These are phyloP conservation scores for Hirsutella thompsonii DNA, from an alignment of 2,329 filamentous ascomycete genomes.

Conservation along the genomic window DNA sequence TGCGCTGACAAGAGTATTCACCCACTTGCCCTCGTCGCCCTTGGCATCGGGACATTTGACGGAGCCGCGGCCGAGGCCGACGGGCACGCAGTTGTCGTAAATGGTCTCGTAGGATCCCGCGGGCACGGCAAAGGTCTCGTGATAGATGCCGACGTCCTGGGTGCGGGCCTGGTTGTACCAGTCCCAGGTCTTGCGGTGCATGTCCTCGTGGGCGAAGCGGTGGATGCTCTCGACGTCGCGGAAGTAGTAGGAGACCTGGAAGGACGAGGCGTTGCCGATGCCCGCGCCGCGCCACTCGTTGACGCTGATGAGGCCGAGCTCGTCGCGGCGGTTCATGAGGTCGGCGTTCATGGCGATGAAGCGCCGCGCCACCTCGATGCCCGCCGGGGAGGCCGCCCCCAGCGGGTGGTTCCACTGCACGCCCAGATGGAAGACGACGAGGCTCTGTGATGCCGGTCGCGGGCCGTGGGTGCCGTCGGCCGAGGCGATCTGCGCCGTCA, in stretches of 20 bases:
- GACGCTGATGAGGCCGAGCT: constrained; percentile 33
- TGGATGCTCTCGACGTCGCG: constrained; percentile 32
- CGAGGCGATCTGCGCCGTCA: constrained; percentile 19
- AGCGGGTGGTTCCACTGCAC: constrained; percentile 34
- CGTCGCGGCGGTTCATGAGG: constrained; percentile 21
- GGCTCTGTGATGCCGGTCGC: constrained; percentile 12
- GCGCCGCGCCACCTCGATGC: constrained; percentile 20
- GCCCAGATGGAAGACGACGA: constrained; percentile 32
- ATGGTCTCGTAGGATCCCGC: constrained; percentile 35
- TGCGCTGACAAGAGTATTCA: constrained; percentile 19
- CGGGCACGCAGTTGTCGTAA: constrained; percentile 30
- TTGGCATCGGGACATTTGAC: constrained; percentile 10
- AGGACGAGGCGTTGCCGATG: constrained; percentile 24
- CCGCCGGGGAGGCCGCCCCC: constrained; percentile 32
- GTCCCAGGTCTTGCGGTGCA: constrained; percentile 36
- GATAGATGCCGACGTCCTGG: constrained; percentile 34
- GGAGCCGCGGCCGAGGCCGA: constrained; percentile 18
- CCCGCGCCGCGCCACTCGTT: constrained; percentile 26
- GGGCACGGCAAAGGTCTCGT: constrained; percentile 38
- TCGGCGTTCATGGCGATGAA: constrained; percentile 25
- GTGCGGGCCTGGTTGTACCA: constrained; percentile 29
- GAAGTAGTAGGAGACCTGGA: constrained; percentile 38
- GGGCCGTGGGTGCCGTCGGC: constrained; percentile 13
- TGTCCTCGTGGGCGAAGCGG: constrained; percentile 33
- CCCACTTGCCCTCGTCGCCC: constrained; percentile 15